A percentile compares a stretch with the other conserved stretches of the same genome.
Conservation (phyloP, 2,329 filamentous ascomycete species). For the Fusarium nodosum region DNA sequence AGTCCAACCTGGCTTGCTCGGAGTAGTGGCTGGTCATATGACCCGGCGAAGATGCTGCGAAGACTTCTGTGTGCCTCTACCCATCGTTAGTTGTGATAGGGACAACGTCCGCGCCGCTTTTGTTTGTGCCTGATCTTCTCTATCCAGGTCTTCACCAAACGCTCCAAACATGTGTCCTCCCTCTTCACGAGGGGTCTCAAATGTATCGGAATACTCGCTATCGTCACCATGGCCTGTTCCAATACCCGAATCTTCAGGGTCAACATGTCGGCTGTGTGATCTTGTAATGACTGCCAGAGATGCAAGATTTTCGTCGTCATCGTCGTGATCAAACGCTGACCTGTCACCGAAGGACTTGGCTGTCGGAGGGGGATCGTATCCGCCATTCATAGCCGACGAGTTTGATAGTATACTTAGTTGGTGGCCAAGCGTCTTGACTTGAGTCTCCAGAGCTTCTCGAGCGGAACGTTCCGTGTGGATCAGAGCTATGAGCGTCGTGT, state of each 20-base stretch:
- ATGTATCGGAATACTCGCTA: slow-evolving; percentile 63
- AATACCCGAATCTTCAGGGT: slow-evolving; percentile 56
- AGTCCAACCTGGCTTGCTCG: slow-evolving; percentile 1
- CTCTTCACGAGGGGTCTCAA: slow-evolving; percentile 67
- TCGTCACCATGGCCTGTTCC: slow-evolving; percentile 57
- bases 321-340: slow-evolving; percentile 61
- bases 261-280: slow-evolving; percentile 38
- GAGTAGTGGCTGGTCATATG: slow-evolving; percentile 37
- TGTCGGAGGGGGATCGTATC: slow-evolving; percentile 52
- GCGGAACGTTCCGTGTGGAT: slow-evolving; percentile 70
- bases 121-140: slow-evolving; percentile 58
- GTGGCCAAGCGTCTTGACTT: slow-evolving; percentile 67
- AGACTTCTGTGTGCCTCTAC: slow-evolving; percentile 37
- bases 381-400: slow-evolving; percentile 44
- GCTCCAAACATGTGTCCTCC: slow-evolving; percentile 55
- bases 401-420: slow-evolving; percentile 64
- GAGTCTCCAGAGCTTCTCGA: slow-evolving; percentile 67
- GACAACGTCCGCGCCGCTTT: slow-evolving; percentile 75
- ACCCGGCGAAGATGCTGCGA: slow-evolving; percentile 46
- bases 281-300: slow-evolving; percentile 35
- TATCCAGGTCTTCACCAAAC: slow-evolving; percentile 60
- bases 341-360: slow-evolving; percentile 55
- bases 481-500: slow-evolving; percentile 64
- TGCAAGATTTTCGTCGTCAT: slow-evolving; percentile 56
- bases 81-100: slow-evolving; percentile 70